Percentiles rank a stretch among this genome's conserved stretches.
phyloP scores from a whole-genome alignment of 2,329 filamentous ascomycete species.

The Colletotrichum sp. region DNA sequence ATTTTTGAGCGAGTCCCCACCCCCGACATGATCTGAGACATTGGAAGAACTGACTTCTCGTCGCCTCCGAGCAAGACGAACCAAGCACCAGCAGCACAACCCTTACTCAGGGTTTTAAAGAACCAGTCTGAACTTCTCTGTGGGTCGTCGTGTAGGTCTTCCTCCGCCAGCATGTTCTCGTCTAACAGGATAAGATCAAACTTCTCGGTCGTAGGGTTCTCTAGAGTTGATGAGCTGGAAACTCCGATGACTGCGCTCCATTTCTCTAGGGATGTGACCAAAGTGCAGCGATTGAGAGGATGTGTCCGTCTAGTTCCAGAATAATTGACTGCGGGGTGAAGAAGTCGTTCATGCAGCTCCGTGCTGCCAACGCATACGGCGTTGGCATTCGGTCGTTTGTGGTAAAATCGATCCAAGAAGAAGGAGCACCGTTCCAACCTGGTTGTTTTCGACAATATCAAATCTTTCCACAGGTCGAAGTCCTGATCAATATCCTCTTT shows the following conservation, averaged over 20 bases:
- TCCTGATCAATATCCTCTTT: neutral
- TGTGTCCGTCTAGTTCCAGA: neutral
- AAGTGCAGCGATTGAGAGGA: neutral
- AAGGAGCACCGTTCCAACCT: neutral
- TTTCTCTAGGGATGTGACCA: neutral
- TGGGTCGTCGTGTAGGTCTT: neutral
- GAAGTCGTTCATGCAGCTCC: neutral
- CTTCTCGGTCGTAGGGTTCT: neutral
- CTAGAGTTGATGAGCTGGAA: neutral
- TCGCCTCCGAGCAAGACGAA: neutral
- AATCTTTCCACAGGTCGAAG: neutral
- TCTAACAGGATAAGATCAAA: neutral
- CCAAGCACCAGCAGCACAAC: neutral
- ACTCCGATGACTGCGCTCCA: neutral
- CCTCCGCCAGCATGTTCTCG: neutral
- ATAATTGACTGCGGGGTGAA: neutral
- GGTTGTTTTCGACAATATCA: neutral
- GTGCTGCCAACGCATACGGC: neutral
- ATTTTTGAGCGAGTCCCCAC: neutral
- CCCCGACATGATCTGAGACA: neutral
- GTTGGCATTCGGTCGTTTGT: neutral
- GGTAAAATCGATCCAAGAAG: neutral
- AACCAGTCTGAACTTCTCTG: neutral
- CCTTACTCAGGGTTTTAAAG: conserved; percentile 5
- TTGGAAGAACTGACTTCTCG: neutral